Conservation (phyloP, 2,329 filamentous ascomycete species). For the Clonostachys chloroleuca region DNA sequence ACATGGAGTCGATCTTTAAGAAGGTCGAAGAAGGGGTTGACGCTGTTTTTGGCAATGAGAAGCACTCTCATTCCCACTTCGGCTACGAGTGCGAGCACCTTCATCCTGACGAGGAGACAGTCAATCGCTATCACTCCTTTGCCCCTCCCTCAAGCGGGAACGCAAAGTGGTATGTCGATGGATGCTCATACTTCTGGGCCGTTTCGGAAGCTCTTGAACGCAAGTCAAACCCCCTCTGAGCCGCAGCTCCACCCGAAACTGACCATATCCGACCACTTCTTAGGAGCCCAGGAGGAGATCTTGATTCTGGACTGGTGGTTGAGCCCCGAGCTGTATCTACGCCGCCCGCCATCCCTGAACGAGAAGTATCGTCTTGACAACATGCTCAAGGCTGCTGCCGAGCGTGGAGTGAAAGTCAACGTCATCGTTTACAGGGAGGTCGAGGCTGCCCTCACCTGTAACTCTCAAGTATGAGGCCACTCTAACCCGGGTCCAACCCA, state of each 20-base stretch:
- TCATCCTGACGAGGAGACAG: constrained; percentile 33
- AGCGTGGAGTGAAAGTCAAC: constrained; percentile 79
- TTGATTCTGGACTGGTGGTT: constrained; percentile 92
- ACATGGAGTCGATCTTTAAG: constrained; percentile 28
- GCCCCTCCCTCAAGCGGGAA: constrained; percentile 68
- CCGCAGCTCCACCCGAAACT: background rate
- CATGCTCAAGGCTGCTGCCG: constrained; percentile 76
- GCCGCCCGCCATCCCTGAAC: constrained; percentile 76
- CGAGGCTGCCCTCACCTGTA: constrained; percentile 67
- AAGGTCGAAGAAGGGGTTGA: constrained; percentile 38
- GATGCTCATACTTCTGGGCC: constrained; percentile 80
- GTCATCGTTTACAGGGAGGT: constrained; percentile 94
- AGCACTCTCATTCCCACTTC: constrained; percentile 38
- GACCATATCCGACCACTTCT: background rate
- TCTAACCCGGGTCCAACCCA: background rate
- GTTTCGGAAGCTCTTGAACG: constrained; percentile 73
- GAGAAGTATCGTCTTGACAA: constrained; percentile 80
- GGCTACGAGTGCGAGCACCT: constrained; percentile 32
- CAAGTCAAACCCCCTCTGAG: constrained; percentile 16
- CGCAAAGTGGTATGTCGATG: constrained; percentile 86
- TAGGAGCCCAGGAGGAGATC: constrained; percentile 68
- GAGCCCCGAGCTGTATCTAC: constrained; percentile 81
- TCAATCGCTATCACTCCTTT: constrained; percentile 63
- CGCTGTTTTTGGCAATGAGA: constrained; percentile 29
- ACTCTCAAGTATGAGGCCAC: constrained; percentile 35